Conservation (phyloP, 441 rosid species). For the Arabidopsis hybrid region DNA sequence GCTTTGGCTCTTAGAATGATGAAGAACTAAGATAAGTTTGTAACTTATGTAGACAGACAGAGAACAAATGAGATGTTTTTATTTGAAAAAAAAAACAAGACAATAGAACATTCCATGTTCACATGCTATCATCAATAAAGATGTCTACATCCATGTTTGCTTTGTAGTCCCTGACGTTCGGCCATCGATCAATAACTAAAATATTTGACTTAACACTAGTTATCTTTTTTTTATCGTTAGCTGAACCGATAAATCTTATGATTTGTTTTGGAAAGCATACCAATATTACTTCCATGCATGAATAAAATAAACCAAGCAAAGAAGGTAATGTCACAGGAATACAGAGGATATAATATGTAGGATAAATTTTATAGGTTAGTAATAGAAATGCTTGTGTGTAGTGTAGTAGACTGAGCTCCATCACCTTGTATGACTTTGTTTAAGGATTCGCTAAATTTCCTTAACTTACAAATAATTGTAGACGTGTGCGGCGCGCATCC, state of each 20-base stretch:
- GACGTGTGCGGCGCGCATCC: slow-evolving; percentile 40
- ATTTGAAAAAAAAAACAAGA: neutral
- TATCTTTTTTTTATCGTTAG: neutral
- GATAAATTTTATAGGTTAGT: neutral
- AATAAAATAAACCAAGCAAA: slow-evolving; percentile 8
- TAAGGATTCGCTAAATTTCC: slow-evolving; percentile 9
- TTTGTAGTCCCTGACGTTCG: neutral
- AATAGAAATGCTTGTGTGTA: neutral
- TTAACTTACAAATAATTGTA: slow-evolving; percentile 13
- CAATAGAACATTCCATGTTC: slow-evolving; percentile 23
- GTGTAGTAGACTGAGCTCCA: neutral
- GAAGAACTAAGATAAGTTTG: slow-evolving; percentile 44
- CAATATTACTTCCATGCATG: slow-evolving; percentile 5
- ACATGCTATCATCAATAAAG: slow-evolving; percentile 35
- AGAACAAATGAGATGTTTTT: slow-evolving; percentile 11
- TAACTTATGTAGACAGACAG: slow-evolving; percentile 9
- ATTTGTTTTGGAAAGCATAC: slow-evolving; percentile 1
- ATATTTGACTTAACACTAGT: neutral
- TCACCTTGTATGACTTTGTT: slow-evolving; percentile 11
- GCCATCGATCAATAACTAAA: neutral
- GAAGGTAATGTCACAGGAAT: slow-evolving; percentile 12
- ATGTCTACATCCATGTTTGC: slow-evolving; percentile 32
- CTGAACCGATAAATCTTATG: neutral
- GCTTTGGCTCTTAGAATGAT: slow-evolving; percentile 92
- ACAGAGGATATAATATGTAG: neutral